These are phyloP conservation scores for Irineochytrium annulatum DNA, from an alignment of 192 early-diverging fungal genomes.

Conservation along the genomic window DNA sequence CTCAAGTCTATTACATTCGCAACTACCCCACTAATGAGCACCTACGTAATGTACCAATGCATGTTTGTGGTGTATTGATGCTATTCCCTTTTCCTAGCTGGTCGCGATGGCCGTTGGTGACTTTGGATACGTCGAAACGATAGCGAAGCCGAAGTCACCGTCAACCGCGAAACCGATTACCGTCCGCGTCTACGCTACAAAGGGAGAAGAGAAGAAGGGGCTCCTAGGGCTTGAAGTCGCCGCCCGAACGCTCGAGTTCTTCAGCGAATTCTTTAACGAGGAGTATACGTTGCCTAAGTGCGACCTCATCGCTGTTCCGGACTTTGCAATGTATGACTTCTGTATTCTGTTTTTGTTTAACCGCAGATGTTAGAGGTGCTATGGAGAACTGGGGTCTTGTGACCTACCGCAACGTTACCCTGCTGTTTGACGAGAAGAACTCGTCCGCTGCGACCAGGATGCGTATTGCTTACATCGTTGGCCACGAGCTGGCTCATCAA, in stretches of 20 bases:
- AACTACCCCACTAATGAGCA: constrained; percentile 90
- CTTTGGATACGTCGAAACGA: constrained; percentile 85
- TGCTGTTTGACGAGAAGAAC: constrained; percentile 78
- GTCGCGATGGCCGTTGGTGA: constrained; percentile 91
- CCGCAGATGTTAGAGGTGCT: constrained; percentile 44
- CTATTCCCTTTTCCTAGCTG: no score
- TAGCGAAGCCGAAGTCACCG: constrained; percentile 57
- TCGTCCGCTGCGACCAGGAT: constrained; percentile 72
- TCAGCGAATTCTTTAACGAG: constrained; percentile 80
- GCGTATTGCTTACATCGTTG: constrained; percentile 85
- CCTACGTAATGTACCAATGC: constrained; percentile 85
- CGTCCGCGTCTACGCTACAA: constrained; percentile 81
- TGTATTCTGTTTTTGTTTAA: no score
- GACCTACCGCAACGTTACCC: constrained; percentile 79
- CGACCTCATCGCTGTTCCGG: constrained; percentile 85
- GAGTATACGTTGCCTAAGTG: constrained; percentile 79
- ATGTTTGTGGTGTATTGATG: no score
- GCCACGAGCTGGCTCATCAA: constrained; percentile 77
- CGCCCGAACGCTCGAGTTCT: constrained; percentile 73
- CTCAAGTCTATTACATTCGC: constrained; percentile 83
- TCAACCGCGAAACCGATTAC: constrained; percentile 65
- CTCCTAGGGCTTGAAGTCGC: constrained; percentile 78
- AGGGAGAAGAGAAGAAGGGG: constrained; percentile 75
- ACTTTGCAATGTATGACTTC: no score
- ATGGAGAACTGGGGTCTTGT: constrained; percentile 99